Percentiles rank a stretch among this genome's conserved stretches.
Conservation (phyloP, 164 flowering plant species). For the Sextonia rubra region DNA sequence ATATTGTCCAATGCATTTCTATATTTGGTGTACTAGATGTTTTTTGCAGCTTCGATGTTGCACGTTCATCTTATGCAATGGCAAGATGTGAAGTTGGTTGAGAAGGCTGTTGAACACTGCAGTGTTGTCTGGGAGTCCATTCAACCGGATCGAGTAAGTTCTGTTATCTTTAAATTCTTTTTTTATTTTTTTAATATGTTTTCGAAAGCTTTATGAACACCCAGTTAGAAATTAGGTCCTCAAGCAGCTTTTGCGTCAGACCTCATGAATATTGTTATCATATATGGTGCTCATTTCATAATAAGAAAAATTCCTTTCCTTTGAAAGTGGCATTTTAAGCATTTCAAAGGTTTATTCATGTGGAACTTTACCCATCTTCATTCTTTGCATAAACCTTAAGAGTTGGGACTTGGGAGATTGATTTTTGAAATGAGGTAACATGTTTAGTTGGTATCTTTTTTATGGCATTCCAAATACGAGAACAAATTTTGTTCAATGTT, state of each 20-base stretch:
- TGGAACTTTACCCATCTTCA: no score
- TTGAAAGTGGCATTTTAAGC: no score
- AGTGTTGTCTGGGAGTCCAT: conserved; percentile 64
- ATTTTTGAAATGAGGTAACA: no score
- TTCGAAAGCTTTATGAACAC: not conserved
- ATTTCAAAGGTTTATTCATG: no score
- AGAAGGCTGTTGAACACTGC: conserved; percentile 56
- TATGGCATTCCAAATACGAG: no score
- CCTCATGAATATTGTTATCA: not conserved
- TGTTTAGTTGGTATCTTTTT: no score
- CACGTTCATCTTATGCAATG: conserved; percentile 93
- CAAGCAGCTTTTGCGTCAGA: not conserved
- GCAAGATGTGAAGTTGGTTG: conserved; percentile 58
- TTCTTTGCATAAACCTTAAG: no score
- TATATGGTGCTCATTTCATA: no score
- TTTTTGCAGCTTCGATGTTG: conserved; percentile 74
- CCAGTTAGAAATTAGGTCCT: not conserved
- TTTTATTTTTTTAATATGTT: not conserved
- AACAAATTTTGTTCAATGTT: no score
- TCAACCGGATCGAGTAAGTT: conserved; percentile 54
- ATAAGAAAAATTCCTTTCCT: no score
- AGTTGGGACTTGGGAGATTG: no score
- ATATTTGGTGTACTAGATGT: conserved; percentile 48
- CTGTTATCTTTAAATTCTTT: not conserved
- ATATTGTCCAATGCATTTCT: conserved; percentile 3